Base-by-base conservation (phyloP, 176 grass and related monocot genomes). In the Aegilops umbellulata region DNA sequence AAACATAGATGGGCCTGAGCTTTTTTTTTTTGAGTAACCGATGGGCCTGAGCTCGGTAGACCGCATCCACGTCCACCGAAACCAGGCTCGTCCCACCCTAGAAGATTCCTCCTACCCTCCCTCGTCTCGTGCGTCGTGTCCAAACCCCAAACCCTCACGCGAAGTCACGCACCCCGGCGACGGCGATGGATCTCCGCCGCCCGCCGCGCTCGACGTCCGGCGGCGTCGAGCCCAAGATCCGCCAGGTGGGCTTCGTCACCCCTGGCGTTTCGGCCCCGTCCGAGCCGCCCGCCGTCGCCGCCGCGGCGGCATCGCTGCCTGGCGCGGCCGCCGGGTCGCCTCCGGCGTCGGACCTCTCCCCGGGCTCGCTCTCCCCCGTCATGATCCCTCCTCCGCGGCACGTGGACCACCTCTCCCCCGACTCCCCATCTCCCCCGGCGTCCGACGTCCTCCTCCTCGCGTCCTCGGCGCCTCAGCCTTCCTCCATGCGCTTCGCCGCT, bases 371-470 rank as follows among this genome's bases (percentile, higher is more conserved):
- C 73, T 95, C 90, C 36, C 96, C 92, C 23, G 92, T 95, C 49
- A 98, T 92, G 97, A 95, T 98, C 76, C 94, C 90, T 4, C 97
- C 90, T 8, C 94, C 94, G 26, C 94, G 94, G 79, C 90, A 95
- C 41, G 76, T 80, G 8, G 85, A 88, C 69, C 85, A 27, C 85
- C 82, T 91, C 51, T 39, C 61, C 80, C 74, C 66, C 15, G 87
- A 82, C 79, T 61, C 88, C 7, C 82, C 24, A 74, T 82, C 69
- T 78, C 74, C 80, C 10, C 79, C 64, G 8, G 68, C 58, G 82
- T 55, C 47, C 17, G 81, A 49, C 38, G 72, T 67, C 60, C 26
- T 89, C 60, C 26, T 89, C 29, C 83, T 89, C 73, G 86, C 87
- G 6, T 86, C 88, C 6, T 86, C 90, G 25, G 66, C 78, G 65